phyloP scores from a whole-genome alignment of 2,329 filamentous ascomycete genomes.

The Fusarium coicis region DNA sequence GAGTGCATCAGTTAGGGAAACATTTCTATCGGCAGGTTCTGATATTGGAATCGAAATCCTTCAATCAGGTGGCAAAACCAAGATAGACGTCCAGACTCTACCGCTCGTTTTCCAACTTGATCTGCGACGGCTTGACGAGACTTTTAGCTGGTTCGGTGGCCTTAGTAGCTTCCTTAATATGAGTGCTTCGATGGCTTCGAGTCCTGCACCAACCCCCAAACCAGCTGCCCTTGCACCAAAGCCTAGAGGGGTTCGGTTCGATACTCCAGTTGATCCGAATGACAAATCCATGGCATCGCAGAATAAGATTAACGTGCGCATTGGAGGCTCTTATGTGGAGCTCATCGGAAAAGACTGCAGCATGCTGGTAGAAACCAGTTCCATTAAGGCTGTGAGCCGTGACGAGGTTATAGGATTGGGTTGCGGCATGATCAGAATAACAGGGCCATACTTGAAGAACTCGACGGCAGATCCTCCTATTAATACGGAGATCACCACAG shows the following conservation, averaged over 20 bases:
- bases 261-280: conserved; percentile 61
- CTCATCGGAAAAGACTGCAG: conserved; percentile 83
- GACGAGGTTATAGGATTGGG: conserved; percentile 77
- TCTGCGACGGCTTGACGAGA: conserved; percentile 83
- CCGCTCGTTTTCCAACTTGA: conserved; percentile 82
- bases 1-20: conserved; percentile 68
- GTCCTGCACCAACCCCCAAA: conserved; percentile 62
- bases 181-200: conserved; percentile 83
- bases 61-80: conserved; percentile 56
- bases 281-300: conserved; percentile 59
- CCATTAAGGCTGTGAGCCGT: conserved; percentile 83
- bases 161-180: conserved; percentile 91
- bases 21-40: conserved; percentile 65
- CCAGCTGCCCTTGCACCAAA: conserved; percentile 56
- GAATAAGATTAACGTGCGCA: conserved; percentile 78
- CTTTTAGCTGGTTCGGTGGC: conserved; percentile 88
- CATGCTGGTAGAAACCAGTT: conserved; percentile 78
- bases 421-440: conserved; percentile 79
- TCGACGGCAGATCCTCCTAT: conserved; percentile 68
- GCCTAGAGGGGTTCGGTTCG: conserved; percentile 67
- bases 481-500: conserved; percentile 70
- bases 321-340: conserved; percentile 80
- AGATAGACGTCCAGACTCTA: conserved; percentile 77
- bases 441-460: conserved; percentile 72
- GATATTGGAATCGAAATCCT: conserved; percentile 67